phyloP scores from a whole-genome alignment of 192 early-diverging fungal species.

The Coemansia sp. region DNA sequence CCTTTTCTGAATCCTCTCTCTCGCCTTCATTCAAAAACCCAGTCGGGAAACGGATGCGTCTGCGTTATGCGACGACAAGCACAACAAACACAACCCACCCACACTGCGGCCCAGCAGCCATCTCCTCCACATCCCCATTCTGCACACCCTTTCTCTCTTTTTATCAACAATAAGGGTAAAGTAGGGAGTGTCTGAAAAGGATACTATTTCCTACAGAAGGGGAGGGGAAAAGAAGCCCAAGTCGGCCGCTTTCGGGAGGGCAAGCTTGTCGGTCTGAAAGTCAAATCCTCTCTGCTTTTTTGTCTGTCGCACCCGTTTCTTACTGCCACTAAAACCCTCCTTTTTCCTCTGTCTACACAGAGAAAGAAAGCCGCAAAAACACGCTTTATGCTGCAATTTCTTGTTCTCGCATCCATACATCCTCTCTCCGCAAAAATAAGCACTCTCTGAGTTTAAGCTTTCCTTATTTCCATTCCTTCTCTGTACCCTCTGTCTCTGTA shows the following conservation, averaged over 20 bases:
- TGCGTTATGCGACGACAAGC: neutral
- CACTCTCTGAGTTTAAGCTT: neutral
- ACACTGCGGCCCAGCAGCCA: no score
- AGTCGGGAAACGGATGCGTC: neutral
- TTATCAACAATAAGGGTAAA: slow-evolving; percentile 4
- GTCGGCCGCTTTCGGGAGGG: neutral
- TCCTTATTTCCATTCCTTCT: neutral
- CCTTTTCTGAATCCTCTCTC: neutral
- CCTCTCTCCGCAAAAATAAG: neutral
- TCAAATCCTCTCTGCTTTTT: neutral
- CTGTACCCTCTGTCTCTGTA: neutral
- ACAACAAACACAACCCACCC: no score
- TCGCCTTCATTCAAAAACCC: neutral
- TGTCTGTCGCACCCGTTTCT: no score
- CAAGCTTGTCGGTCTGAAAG: neutral
- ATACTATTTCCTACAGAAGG: neutral
- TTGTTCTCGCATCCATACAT: no score
- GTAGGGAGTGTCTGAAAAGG: slow-evolving; percentile 2
- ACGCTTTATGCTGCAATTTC: neutral
- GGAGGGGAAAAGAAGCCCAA: neutral
- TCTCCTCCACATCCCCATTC: neutral
- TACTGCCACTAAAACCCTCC: neutral
- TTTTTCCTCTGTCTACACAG: neutral
- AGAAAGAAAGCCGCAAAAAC: neutral
- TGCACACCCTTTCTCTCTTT: slow-evolving; percentile 1